A percentile compares a stretch with the other conserved stretches of the same genome.
These are phyloP conservation scores for Wickerhamomyces ciferrii DNA, from an alignment of 805 yeast species.

Conservation along the genomic window DNA sequence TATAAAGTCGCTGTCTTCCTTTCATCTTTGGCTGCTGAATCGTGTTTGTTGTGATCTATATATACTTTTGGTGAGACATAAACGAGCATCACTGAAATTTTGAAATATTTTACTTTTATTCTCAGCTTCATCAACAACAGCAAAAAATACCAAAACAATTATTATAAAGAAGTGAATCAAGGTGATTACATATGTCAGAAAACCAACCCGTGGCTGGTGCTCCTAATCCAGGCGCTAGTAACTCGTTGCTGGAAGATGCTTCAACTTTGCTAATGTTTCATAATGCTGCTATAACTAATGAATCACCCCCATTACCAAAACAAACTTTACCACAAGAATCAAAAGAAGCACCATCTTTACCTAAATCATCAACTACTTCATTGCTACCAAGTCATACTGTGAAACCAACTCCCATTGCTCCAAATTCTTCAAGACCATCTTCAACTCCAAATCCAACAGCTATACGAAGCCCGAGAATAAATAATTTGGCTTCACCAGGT, in stretches of 20 bases:
- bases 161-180: too few species aligned
- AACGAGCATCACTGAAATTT: not conserved
- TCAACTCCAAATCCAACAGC: conserved; percentile 9
- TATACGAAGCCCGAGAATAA: conserved; percentile 10
- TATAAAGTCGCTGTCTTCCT: not conserved
- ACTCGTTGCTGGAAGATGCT: conserved; percentile 47
- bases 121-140: too few species aligned
- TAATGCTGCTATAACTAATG: conserved; percentile 37
- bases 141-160: too few species aligned
- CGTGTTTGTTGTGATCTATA: not conserved
- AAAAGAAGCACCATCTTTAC: conserved; percentile 8
- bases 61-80: not conserved
- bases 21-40: not conserved
- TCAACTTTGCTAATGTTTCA: conserved; percentile 59
- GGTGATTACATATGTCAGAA: not conserved
- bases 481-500: conserved; percentile 35
- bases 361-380: conserved; percentile 10
- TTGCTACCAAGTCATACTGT: not conserved
- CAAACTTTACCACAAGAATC: not conserved
- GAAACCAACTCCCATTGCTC: not conserved
- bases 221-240: not conserved
- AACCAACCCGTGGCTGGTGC: not conserved
- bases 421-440: conserved; percentile 2
- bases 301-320: conserved; percentile 6
- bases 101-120: too few species aligned